Base-by-base conservation (phyloP, 768 basidiomycete genomes). In the Mycena kentingensis region DNA sequence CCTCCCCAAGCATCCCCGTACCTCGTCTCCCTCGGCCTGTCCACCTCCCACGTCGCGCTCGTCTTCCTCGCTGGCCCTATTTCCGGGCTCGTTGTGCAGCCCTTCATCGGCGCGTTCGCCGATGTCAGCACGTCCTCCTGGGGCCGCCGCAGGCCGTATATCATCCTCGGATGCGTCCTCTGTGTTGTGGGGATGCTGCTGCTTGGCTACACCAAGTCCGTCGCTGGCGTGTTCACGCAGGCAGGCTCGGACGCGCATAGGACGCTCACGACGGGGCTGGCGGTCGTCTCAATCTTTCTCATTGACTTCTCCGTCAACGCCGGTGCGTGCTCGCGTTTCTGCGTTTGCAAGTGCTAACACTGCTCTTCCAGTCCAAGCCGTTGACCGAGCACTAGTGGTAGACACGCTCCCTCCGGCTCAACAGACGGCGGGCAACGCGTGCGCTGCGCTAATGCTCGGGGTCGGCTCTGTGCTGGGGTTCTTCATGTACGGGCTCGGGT, bases 1-100 rank as follows among this genome's bases (percentile, higher is more conserved):
- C 1, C 31, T 18, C 13, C 37, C 32, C 21, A 10, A 84, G 84
- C 82, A 8, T 84, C 93, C 0, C 95, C 94, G 0, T 98, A 96
- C 70, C 80, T 98, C 2, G 75, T 94, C 49, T 92, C 93, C 0
- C 82, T 97, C 0, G 95, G 95, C n/a, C 74, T 97, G 10, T 83
- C 87, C 4, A 95, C 92, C 68, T 87, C 88, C 5, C 76, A 80
- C 55, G 90, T 97, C 83, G 87, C 93, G 1, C 75, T 92, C n/a
- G 95, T 97, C 12, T 94, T 98, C 67, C 78, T 97, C 38, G 95
- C 95, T 1, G 96, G 94, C 0, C 95, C 93, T 1, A 71, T 95
- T 4, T 91, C 88, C 0, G 95, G 94, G 2, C 78, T 98, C 15
- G 74, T 98, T 38, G 88, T 96, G 58, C 95, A 98, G 65, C 96